phyloP scores from a whole-genome alignment of 352 stramenopile genomes.

The Chloridella minuta region DNA sequence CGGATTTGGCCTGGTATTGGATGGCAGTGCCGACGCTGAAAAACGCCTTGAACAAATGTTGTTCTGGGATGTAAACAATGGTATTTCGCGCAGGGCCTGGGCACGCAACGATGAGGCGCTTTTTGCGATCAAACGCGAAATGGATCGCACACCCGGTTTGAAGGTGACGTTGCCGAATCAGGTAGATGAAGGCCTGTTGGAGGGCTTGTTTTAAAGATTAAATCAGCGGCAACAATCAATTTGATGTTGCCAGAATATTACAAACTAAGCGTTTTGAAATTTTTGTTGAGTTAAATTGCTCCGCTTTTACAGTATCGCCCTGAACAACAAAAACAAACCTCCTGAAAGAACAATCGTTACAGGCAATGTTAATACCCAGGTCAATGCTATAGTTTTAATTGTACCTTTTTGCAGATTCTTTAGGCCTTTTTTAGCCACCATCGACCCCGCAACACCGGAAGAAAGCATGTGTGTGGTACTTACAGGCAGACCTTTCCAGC shows the following conservation, averaged over 20 bases:
- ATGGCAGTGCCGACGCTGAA: constrained; percentile 31
- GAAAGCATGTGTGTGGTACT: background rate
- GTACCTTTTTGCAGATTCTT: background rate
- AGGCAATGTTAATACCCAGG: background rate
- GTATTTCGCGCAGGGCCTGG: constrained; percentile 36
- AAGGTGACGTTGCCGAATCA: background rate
- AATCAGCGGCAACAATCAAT: no score
- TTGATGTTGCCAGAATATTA: no score
- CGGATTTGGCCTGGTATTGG: constrained; percentile 43
- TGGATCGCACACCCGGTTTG: constrained; percentile 33
- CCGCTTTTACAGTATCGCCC: background rate
- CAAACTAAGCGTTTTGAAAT: no score
- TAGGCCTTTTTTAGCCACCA: background rate
- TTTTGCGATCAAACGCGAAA: constrained; percentile 39
- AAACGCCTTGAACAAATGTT: constrained; percentile 35
- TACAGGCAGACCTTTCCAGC: background rate
- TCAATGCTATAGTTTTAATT: background rate
- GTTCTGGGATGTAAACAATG: constrained; percentile 52
- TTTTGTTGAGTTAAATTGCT: background rate
- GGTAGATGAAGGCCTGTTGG: background rate
- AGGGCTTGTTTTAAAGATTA: background rate
- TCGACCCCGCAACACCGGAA: background rate
- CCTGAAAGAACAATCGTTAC: background rate
- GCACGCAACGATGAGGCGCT: constrained; percentile 40
- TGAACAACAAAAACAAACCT: background rate